Evolutionary conservation across 2,329 filamentous ascomycete species (phyloP), one percentile per base, ranked within the genome.

Genomic region (Coccinonectria pachysandricola): DNA sequence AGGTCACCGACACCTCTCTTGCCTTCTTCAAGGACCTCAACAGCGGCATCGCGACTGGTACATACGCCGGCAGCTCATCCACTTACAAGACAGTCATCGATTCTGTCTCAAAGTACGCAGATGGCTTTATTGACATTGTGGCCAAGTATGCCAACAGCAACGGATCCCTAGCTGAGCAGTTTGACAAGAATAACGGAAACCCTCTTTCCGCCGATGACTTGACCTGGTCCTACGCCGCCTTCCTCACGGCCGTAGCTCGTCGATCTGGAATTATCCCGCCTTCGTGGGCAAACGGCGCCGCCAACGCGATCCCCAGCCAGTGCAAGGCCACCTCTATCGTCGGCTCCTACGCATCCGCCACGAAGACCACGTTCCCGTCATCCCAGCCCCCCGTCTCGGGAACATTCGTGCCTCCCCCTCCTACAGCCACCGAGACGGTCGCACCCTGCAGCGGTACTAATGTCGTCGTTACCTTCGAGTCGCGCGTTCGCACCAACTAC

Each of bases 181-280:
- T 70, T 42, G 62, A 68, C 37, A 66, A 65, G 39, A 51, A 54
- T 29, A 56, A 48, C 21, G 75, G 68, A 15, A 37, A 43, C 0
- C 74, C 72, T 2, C 54, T 77, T 4, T 80, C 75, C 2, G 79
- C 79, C 1, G 54, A 59, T 11, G 74, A 84, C 37, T 57, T 84
- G 15, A 83, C 79, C 3, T 84, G 79, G 79, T 81, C 76, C 1
- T 83, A 82, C 38, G 75, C 77, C 2, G 65, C 77, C 0, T 76
- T 84, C 50, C 56, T 84, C 23, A 78, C 76, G 1, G 68, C 69
- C n/a, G 55, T 60, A 13, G 64, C 64, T 21, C 67, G 75, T 19
- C 67, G 75, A 23, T 62, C 64, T 23, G 64, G 64, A 12, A 43
- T 66, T 10, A 51, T 75, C 7, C 73, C 75, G 2, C 56, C 62